Evolutionary conservation across 768 basidiomycete species (phyloP).

Genomic region (Trichaptum fuscoviolaceum): DNA sequence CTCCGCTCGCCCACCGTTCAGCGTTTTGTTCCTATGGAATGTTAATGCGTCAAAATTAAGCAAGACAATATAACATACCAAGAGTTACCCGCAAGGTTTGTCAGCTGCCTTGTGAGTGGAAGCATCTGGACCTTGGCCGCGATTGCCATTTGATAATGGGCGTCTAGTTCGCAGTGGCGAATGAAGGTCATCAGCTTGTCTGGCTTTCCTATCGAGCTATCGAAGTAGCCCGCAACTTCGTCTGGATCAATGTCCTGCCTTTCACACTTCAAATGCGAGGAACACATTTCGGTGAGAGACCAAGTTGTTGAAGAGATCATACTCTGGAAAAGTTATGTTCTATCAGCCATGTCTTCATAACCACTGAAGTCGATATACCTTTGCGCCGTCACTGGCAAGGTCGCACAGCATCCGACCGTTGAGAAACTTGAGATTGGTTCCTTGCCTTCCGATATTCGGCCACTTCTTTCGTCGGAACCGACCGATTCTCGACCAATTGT

Average conservation of each 20-base stretch:
- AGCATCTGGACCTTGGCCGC: conserved; percentile 90
- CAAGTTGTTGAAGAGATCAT: conserved; percentile 98
- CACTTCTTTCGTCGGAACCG: conserved; percentile 81
- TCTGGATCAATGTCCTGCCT: conserved; percentile 95
- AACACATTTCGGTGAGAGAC: conserved; percentile 97
- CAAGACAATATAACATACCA: conserved; percentile 52
- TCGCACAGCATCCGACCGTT: conserved; percentile 88
- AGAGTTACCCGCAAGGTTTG: conserved; percentile 93
- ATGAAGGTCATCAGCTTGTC: conserved; percentile 83
- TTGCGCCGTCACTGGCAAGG: conserved; percentile 90
- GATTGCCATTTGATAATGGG: conserved; percentile 97
- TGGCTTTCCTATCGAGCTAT: conserved; percentile 71
- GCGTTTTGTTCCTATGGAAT: conserved; percentile 80
- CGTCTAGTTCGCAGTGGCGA: conserved; percentile 90
- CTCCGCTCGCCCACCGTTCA: conserved; percentile 96
- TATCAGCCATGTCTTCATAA: neutral
- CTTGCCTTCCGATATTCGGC: conserved; percentile 77
- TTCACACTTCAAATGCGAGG: conserved; percentile 77
- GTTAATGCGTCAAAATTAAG: neutral
- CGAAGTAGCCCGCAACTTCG: conserved; percentile 88
- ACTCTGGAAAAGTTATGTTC: conserved; percentile 43
- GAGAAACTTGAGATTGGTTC: conserved; percentile 77
- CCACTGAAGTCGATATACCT: conserved; percentile 41
- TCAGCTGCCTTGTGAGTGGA: conserved; percentile 88
- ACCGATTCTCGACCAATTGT: conserved; percentile 92